Percentiles rank a stretch among this genome's conserved stretches.
Evolutionary conservation across 2,329 filamentous ascomycete genomes (phyloP).

Genomic region (Arthroderma uncinatum): DNA sequence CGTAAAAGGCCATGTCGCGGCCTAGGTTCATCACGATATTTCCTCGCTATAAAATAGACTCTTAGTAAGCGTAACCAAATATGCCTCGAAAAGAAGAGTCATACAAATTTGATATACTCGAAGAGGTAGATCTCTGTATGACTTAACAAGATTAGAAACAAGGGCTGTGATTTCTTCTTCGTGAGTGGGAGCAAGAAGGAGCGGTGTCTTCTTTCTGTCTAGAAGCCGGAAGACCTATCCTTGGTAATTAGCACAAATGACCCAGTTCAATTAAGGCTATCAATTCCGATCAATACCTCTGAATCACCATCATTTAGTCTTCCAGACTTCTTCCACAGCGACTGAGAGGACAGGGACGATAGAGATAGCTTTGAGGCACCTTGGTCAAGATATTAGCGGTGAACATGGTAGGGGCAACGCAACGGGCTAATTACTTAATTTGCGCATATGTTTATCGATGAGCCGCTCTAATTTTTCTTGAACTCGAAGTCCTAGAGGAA

Average conservation of each 20-base stretch:
- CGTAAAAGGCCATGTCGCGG: slow-evolving; percentile 80
- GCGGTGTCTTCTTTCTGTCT: slow-evolving; percentile 64
- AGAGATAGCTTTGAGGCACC: slow-evolving; percentile 72
- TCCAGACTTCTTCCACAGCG: slow-evolving; percentile 73
- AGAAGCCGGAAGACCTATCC: slow-evolving; percentile 62
- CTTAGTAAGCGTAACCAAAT: background rate
- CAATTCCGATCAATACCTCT: slow-evolving; percentile 50
- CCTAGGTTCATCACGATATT: slow-evolving; percentile 86
- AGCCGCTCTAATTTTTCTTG: slow-evolving; percentile 77
- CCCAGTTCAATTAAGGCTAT: slow-evolving; percentile 6
- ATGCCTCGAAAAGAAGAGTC: slow-evolving; percentile 17
- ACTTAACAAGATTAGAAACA: slow-evolving; percentile 60
- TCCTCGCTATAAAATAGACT: slow-evolving; percentile 53
- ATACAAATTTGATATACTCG: slow-evolving; percentile 80
- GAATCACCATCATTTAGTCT: slow-evolving; percentile 57
- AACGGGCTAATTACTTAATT: slow-evolving; percentile 48
- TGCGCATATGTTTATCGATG: slow-evolving; percentile 80
- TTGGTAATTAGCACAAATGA: background rate
- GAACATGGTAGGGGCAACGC: background rate
- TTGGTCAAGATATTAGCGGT: slow-evolving; percentile 21
- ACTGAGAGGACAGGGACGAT: slow-evolving; percentile 74
- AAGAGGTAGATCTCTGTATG: slow-evolving; percentile 76
- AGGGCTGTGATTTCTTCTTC: slow-evolving; percentile 90
- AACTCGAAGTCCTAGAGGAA: slow-evolving; percentile 76
- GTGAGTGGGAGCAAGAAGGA: slow-evolving; percentile 81